Evolutionary conservation across 768 basidiomycete species (phyloP), one percentile per base, ranked within the genome.

Genomic region (Mrakia hoshinonis): DNA sequence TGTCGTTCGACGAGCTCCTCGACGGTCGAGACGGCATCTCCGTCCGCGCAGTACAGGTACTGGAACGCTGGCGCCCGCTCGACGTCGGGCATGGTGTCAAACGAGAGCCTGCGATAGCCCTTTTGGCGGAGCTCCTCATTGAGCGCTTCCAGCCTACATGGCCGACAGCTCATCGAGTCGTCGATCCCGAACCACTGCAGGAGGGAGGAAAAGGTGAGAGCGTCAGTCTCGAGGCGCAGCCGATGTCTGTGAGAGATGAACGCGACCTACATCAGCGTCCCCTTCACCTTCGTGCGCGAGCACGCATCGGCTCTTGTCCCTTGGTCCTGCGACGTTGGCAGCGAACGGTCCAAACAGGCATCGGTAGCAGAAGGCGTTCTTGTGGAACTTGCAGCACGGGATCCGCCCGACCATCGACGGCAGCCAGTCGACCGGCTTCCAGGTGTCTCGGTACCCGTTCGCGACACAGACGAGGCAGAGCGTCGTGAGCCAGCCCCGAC

Each of bases 101-200:
- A 15, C 6, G 15, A 7, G 43, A 15, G 6, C 15, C 43, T 43
- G 43, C 43, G 6, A 43, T 43, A 43, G 43, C 24, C 29, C 38
- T 15, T 38, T 48, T 26, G 62, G 46, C 1, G 9, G 26, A 64
- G 62, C 12, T 15, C 24, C 22, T 31, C 22, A 20, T 18, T 18
- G 18, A 64, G 62, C 26, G 29, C 43, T 29, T 64, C 62, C 39
- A 24, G 6, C 11, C 62, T n/a, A 43, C 62, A 64, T 4, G 34
- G 24, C 1, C 46, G 39, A 48, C 62, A 64, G n/a, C 62, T 64
- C 22, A 24, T 10, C 9, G n/a, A 22, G 38, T 47, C 46, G n/a
- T 48, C 39, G 20, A 46, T n/a, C 22, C 64, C 64, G 20, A 66
- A 66, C 64, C 64, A 66, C 9, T 66, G n/a, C n/a, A n/a, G n/a